Evolutionary conservation across 139 green algal species (phyloP), one percentile per base, ranked within the genome.

Genomic region (Closterium sp.): DNA sequence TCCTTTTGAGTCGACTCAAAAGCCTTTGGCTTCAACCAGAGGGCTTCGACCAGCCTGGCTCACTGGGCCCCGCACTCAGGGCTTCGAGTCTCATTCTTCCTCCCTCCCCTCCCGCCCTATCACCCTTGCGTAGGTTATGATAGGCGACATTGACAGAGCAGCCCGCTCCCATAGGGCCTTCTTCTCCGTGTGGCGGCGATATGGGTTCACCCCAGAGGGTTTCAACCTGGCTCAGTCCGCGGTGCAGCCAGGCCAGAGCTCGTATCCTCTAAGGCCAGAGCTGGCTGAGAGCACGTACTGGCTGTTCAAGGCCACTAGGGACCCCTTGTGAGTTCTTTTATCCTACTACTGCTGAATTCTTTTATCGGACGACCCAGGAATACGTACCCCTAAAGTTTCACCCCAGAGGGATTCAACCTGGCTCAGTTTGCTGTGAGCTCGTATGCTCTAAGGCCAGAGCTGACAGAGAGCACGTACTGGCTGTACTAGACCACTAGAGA

Each of bases 391-490:
- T 94, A 36, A 34, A 92, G 92, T 3, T 95, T 90, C 87, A 94
- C 87, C 12, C 92, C 92, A 5, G 92, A 94, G 35, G 92, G 91
- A 32, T 94, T 93, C 92, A 94, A 94, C 32, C 91, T 94, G 32
- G 87, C 33, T 4, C 83, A 21, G n/a, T 76, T 21, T 12, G 16
- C 28, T 6, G 86, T 94, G 88, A 76, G 16, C 12, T 76, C 55
- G 16, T 95, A 95, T 66, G 95, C 95, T 3, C 92, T 98, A 86
- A 94, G 98, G 32, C 98, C 98, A 3, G 98, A 99, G 92, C 94
- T 98, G 43, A 95, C 97, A 28, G 98, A 99, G 95, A 97, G 93
- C 84, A 97, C 97, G 2, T 99, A 95, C 94, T 87, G 97, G 92
- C 94, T 99, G 89, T 95, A 97, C 84, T 91, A 95, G 23, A 93